phyloP scores from a whole-genome alignment of 768 basidiomycete genomes.

The Pulveroboletus frians region DNA sequence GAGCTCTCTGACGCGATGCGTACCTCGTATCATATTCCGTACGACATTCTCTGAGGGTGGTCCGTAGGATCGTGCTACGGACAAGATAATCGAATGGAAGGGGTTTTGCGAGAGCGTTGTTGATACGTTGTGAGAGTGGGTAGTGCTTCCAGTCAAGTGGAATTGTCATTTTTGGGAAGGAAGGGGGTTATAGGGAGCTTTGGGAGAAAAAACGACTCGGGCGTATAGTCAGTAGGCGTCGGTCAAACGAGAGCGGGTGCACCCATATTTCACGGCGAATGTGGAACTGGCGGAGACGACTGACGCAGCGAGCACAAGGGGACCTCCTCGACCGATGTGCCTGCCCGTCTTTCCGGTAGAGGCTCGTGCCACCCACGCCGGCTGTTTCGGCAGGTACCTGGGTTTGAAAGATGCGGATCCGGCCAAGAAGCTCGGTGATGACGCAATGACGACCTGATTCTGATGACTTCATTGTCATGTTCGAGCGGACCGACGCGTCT shows the following conservation, averaged over 20 bases:
- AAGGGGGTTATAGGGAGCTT: slow-evolving; percentile 15
- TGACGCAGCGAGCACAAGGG: slow-evolving; percentile 16
- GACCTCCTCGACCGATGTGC: slow-evolving; percentile 20
- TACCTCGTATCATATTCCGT: neutral
- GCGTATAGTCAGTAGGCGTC: neutral
- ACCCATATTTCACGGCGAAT: slow-evolving; percentile 34
- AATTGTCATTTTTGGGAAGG: slow-evolving; percentile 83
- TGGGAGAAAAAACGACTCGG: too few species aligned
- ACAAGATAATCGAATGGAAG: slow-evolving; percentile 93
- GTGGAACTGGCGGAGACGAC: neutral
- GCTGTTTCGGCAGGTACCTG: too few species aligned
- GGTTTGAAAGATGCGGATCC: too few species aligned
- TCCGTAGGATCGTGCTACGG: slow-evolving; percentile 67
- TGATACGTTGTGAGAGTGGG: slow-evolving; percentile 94
- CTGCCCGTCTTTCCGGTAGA: neutral
- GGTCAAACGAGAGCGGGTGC: neutral
- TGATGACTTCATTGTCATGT: too few species aligned
- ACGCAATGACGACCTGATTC: too few species aligned
- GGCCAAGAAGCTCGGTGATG: too few species aligned
- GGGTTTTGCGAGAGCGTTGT: slow-evolving; percentile 74
- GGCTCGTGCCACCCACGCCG: neutral
- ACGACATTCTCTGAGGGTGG: slow-evolving; percentile 37
- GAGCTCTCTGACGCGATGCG: neutral
- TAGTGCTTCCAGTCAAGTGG: slow-evolving; percentile 89
- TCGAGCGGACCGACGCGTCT: too few species aligned